Evolutionary conservation across 495 filamentous ascomycete species (phyloP).

Genomic region (Delitschia confertaspora): DNA sequence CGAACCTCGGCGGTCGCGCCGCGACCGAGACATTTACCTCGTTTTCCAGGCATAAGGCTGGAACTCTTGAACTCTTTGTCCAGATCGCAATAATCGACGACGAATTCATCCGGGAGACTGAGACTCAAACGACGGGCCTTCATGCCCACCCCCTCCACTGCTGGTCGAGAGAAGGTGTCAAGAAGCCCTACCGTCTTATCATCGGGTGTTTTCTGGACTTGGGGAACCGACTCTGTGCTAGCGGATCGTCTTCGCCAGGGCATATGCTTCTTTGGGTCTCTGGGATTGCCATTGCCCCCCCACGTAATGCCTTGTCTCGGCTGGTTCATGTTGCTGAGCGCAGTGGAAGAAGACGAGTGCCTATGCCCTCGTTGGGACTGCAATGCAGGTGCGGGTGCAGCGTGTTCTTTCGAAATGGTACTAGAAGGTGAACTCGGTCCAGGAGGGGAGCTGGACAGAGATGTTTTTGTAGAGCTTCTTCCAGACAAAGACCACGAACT

Average conservation of each 20-base stretch:
- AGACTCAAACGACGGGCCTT: constrained; percentile 57
- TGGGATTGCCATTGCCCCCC: background rate
- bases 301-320: constrained; percentile 14
- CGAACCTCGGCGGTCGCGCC: constrained; percentile 66
- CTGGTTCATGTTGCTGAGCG: constrained; percentile 9
- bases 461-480: constrained; percentile 21
- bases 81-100: constrained; percentile 53
- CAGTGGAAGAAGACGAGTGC: constrained; percentile 21
- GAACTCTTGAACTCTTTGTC: constrained; percentile 50
- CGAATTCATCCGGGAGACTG: constrained; percentile 55
- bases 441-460: constrained; percentile 24
- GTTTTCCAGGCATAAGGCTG: constrained; percentile 49
- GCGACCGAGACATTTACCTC: constrained; percentile 47
- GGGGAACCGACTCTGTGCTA: constrained; percentile 19
- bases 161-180: constrained; percentile 38
- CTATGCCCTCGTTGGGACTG: constrained; percentile 8
- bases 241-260: constrained; percentile 20
- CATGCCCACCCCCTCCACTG: constrained; percentile 53
- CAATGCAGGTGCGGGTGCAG: background rate
- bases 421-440: constrained; percentile 27
- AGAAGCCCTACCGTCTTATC: constrained; percentile 21
- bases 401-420: constrained; percentile 22
- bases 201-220: background rate
- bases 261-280: constrained; percentile 1
- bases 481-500: constrained; percentile 26